Evolutionary conservation across 2,329 filamentous ascomycete genomes (phyloP).

Genomic region (Aureobasidium zeae): DNA sequence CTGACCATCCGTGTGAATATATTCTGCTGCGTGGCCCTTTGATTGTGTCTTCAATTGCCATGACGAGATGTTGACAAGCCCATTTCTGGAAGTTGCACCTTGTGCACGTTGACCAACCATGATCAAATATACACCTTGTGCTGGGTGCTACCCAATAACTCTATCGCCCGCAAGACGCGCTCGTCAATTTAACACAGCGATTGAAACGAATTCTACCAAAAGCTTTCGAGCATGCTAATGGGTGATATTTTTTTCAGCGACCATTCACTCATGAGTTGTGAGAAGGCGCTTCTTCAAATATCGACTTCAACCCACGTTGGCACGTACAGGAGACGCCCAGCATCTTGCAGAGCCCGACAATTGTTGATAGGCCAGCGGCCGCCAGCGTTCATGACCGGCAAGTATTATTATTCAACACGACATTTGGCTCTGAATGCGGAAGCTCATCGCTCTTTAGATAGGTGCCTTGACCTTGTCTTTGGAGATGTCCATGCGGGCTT

Average conservation of each 20-base stretch:
- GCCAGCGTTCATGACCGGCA: slow-evolving; percentile 2
- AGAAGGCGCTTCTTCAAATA: too few relatives aligned
- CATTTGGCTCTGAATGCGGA: too few relatives aligned
- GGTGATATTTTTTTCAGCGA: too few relatives aligned
- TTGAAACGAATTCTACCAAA: too few relatives aligned
- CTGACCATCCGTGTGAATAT: not conserved
- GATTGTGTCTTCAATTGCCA: not conserved
- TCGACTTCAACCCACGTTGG: too few relatives aligned
- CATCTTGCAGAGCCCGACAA: slow-evolving; percentile 6
- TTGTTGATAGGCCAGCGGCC: slow-evolving; percentile 6
- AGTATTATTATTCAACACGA: not conserved
- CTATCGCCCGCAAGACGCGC: too few relatives aligned
- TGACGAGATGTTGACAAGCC: slow-evolving; percentile 8
- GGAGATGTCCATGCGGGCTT: too few relatives aligned
- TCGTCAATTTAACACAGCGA: not conserved
- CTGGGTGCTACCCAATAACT: not conserved
- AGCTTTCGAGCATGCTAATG: too few relatives aligned
- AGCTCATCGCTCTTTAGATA: too few relatives aligned
- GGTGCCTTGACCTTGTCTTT: not conserved
- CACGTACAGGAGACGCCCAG: slow-evolving; percentile 8
- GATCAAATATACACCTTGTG: not conserved
- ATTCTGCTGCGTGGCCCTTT: not conserved
- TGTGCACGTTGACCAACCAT: not conserved
- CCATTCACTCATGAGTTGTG: too few relatives aligned
- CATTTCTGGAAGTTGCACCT: not conserved